Base-by-base conservation (phyloP, 2,329 filamentous ascomycete genomes). In the Ophiostoma tasmaniense region DNA sequence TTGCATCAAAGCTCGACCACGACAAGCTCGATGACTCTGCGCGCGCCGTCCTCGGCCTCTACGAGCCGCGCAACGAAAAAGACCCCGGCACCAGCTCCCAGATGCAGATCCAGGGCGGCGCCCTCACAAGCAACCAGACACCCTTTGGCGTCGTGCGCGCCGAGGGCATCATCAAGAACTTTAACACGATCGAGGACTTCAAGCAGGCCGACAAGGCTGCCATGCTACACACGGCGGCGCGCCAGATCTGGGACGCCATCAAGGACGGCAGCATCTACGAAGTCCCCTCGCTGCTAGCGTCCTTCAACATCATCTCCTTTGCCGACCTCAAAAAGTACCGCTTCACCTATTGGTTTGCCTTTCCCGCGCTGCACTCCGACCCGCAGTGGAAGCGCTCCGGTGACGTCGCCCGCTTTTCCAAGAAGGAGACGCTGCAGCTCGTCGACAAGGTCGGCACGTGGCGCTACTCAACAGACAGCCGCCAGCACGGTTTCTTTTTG, bases 271-370 rank as follows among this genome's bases (percentile, higher is more conserved):
- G 92, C 55, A 97, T 99, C 74, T 98, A 96, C 80, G 95, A 93
- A 11, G 91, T 94, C 66, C 95, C 95, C 2, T 97, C 94, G 4
- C 85, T 98, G 1, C 87, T 99, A 22, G 89, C 92, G 4, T 95
- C 92, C 7, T 98, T 97, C 78, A 85, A 91, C 33, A 88, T 96
- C 70, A 87, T 98, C 64, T 97, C 92, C 20, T 99, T 92, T 77
- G 94, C 95, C 71, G 94, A 99, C 76, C 85, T 99, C 42, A 99
- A 99, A 79, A 97, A 96, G 76, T 98, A 98, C 81, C 92, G 89
- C 72, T 97, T 98, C 77, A 92, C 90, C n/a, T 98, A 98, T 80
- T 96, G 96, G 88, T 98, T 98, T 78, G 94, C 90, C 5, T 99
- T 96, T 75, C 95, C 95, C 0, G 93, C 94, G 20, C 84, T 99